These are phyloP conservation scores for Penicillium goetzii DNA, from an alignment of 495 filamentous ascomycete genomes.

Conservation along the genomic window DNA sequence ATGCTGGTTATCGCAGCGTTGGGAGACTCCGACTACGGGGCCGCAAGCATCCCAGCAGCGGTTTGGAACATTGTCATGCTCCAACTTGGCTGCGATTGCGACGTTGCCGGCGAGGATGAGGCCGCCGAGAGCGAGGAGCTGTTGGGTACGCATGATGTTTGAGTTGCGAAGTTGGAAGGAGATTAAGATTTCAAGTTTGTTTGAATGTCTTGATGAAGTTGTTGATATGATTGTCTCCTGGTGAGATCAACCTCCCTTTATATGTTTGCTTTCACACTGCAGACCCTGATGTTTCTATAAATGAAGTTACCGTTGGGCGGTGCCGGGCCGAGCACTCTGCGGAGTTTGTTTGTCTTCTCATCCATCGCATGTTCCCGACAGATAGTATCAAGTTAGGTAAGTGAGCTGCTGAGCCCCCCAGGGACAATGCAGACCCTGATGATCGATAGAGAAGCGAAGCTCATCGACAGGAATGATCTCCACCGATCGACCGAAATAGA, in stretches of 20 bases:
- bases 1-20: constrained; percentile 33
- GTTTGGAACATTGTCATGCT: constrained; percentile 39
- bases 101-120: constrained; percentile 35
- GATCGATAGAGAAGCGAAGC: constrained; percentile 14
- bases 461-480: background rate
- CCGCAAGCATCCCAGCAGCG: constrained; percentile 38
- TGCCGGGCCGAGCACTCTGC: constrained; percentile 16
- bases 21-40: constrained; percentile 31
- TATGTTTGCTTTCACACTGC: background rate
- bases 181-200: constrained; percentile 4
- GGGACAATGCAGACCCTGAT: constrained; percentile 8
- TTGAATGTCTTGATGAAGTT: background rate
- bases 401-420: constrained; percentile 15
- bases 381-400: background rate
- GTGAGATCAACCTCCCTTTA: background rate
- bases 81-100: constrained; percentile 34
- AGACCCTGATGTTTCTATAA: constrained; percentile 22
- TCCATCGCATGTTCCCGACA: background rate
- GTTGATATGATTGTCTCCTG: background rate
- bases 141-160: constrained; percentile 34
- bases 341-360: background rate
- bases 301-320: constrained; percentile 12
- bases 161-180: background rate
- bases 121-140: constrained; percentile 34
- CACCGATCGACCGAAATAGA: constrained; percentile 13